Percentiles rank a stretch among this genome's conserved stretches.
Evolutionary conservation across 768 basidiomycete genomes (phyloP).

Genomic region (Lanmaoa pseudosensibilis): DNA sequence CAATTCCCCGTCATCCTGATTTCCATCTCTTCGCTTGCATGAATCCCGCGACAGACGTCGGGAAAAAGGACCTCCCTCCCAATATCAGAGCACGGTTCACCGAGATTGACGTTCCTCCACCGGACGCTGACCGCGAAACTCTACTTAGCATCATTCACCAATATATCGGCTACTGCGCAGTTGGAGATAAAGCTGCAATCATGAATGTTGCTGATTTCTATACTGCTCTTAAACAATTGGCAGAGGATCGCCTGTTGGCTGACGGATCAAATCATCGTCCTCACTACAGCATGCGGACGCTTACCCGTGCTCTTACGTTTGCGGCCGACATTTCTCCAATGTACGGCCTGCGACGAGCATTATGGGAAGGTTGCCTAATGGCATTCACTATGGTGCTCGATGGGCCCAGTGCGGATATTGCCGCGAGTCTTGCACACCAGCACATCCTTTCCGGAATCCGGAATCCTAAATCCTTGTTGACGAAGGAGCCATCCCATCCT

Average conservation of each 20-base stretch:
- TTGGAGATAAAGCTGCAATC: slow-evolving; percentile 83
- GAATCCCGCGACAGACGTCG: slow-evolving; percentile 99
- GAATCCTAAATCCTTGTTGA: slow-evolving; percentile 74
- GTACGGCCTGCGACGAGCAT: slow-evolving; percentile 79
- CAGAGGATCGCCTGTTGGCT: slow-evolving; percentile 74
- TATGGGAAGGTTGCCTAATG: slow-evolving; percentile 98
- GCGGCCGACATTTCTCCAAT: slow-evolving; percentile 75
- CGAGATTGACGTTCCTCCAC: slow-evolving; percentile 92
- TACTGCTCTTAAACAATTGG: slow-evolving; percentile 70
- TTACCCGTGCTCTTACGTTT: slow-evolving; percentile 87
- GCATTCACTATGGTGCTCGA: slow-evolving; percentile 96
- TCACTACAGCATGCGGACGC: slow-evolving; percentile 96
- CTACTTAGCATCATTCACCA: slow-evolving; percentile 83
- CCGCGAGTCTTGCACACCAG: slow-evolving; percentile 68
- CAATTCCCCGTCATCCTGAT: slow-evolving; percentile 87
- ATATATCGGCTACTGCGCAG: slow-evolving; percentile 81
- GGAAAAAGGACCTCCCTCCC: slow-evolving; percentile 94
- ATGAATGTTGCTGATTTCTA: slow-evolving; percentile 95
- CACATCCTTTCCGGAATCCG: slow-evolving; percentile 77
- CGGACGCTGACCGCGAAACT: slow-evolving; percentile 89
- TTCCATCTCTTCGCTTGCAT: slow-evolving; percentile 98
- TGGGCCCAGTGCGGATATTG: slow-evolving; percentile 60
- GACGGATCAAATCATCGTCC: slow-evolving; percentile 92
- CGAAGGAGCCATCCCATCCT: slow-evolving; percentile 63
- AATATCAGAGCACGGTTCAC: slow-evolving; percentile 91